These are phyloP conservation scores for Hemileccinum impolitum DNA, from an alignment of 768 basidiomycete species.

Conservation along the genomic window DNA sequence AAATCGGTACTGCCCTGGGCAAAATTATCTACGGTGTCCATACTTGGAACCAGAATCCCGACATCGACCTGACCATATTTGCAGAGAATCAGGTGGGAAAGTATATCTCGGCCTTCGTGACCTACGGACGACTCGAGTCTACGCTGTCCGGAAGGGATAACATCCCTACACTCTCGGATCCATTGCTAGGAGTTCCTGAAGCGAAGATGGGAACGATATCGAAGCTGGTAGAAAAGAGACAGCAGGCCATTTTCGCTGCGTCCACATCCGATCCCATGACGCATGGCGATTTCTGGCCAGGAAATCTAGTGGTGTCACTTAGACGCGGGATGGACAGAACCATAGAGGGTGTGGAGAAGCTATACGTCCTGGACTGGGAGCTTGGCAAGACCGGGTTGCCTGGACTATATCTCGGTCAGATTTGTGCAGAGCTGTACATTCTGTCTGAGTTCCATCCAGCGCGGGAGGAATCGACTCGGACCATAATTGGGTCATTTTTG, in stretches of 20 bases:
- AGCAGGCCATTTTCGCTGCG: slow-evolving; percentile 29
- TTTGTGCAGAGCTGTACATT: slow-evolving; percentile 56
- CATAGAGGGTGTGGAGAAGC: slow-evolving; percentile 31
- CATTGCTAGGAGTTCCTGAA: slow-evolving; percentile 38
- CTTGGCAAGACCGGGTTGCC: slow-evolving; percentile 53
- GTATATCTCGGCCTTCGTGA: slow-evolving; percentile 36
- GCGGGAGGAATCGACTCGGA: slow-evolving; percentile 34
- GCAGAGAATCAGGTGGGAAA: slow-evolving; percentile 40
- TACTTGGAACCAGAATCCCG: slow-evolving; percentile 37
- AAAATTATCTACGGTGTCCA: slow-evolving; percentile 55
- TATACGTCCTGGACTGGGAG: slow-evolving; percentile 67
- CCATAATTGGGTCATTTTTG: slow-evolving; percentile 44
- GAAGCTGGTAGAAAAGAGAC: slow-evolving; percentile 30
- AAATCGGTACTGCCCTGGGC: slow-evolving; percentile 54
- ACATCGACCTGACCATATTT: slow-evolving; percentile 35
- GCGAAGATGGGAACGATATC: slow-evolving; percentile 35
- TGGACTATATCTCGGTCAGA: slow-evolving; percentile 60
- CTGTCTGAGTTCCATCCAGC: slow-evolving; percentile 46
- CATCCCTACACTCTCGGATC: slow-evolving; percentile 38
- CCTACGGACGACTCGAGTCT: slow-evolving; percentile 45
- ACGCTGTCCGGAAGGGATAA: slow-evolving; percentile 33
- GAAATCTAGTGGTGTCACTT: slow-evolving; percentile 54
- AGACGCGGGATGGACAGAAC: slow-evolving; percentile 26
- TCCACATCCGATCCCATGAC: slow-evolving; percentile 29
- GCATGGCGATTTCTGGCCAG: slow-evolving; percentile 70